A percentile compares a stretch with the other conserved stretches of the same genome.
Conservation (phyloP, 2,329 filamentous ascomycete genomes). For the Colletotrichum sp. region DNA sequence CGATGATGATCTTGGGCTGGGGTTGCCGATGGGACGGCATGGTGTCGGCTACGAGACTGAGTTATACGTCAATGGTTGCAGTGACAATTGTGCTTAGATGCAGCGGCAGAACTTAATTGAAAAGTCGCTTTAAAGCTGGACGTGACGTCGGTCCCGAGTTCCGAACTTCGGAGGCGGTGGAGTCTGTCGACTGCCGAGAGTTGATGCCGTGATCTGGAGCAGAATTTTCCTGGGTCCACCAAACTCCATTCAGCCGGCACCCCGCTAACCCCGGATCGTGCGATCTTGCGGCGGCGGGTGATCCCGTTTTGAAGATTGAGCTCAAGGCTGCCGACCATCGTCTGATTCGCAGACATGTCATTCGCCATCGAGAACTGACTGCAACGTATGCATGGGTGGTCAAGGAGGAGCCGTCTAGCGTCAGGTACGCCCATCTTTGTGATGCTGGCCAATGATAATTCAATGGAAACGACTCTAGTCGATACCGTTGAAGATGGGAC, state of each 20-base stretch:
- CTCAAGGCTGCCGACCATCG: too few species aligned
- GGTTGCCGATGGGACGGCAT: background rate
- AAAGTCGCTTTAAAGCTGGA: background rate
- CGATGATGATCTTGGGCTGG: conserved; percentile 27
- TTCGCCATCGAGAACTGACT: too few species aligned
- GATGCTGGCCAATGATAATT: too few species aligned
- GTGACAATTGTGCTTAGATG: background rate
- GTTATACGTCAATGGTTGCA: background rate
- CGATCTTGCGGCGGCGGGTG: background rate
- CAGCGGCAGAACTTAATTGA: background rate
- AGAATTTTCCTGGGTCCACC: background rate
- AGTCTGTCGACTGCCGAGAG: background rate
- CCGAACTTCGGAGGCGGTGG: background rate
- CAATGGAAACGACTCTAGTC: too few species aligned
- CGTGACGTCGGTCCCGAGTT: background rate
- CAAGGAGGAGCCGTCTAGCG: too few species aligned
- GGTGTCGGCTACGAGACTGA: background rate
- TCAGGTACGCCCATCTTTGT: too few species aligned
- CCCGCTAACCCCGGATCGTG: background rate
- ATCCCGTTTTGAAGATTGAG: background rate
- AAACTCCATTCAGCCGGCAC: background rate
- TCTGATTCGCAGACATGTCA: too few species aligned
- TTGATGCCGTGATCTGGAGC: background rate
- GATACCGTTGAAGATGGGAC: too few species aligned
- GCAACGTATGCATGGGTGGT: too few species aligned